phyloP scores from a whole-genome alignment of 2,329 filamentous ascomycete species.

The Myrmaecium sp. region DNA sequence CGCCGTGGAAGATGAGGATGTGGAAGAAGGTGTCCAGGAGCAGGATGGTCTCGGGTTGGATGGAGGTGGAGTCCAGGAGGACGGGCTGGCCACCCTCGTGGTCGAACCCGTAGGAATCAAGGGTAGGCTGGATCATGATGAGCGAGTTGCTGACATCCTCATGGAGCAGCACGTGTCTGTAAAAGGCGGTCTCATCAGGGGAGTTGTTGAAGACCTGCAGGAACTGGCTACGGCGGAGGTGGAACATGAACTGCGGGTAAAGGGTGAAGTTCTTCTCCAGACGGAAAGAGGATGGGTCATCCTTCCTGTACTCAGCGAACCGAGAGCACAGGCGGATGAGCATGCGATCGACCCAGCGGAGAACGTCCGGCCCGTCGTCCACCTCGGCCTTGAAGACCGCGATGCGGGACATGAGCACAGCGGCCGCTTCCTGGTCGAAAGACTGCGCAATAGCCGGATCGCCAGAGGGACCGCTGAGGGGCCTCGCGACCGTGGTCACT shows the following conservation, averaged over 20 bases:
- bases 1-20: constrained; percentile 96
- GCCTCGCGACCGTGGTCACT: constrained; percentile 83
- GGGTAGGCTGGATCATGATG: constrained; percentile 95
- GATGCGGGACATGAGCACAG: constrained; percentile 97
- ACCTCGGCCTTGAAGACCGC: constrained; percentile 98
- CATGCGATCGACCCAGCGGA: constrained; percentile 98
- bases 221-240: constrained; percentile 91
- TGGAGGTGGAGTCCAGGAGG: constrained; percentile 89
- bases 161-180: constrained; percentile 89
- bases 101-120: constrained; percentile 95
- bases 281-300: constrained; percentile 84
- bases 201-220: constrained; percentile 99
- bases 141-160: constrained; percentile 94
- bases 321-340: constrained; percentile 89
- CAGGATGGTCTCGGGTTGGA: constrained; percentile 83
- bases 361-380: constrained; percentile 93
- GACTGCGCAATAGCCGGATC: constrained; percentile 92
- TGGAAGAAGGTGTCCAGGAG: constrained; percentile 98
- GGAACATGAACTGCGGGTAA: constrained; percentile 99
- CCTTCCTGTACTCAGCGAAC: constrained; percentile 95
- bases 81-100: constrained; percentile 86
- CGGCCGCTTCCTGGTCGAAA: constrained; percentile 94
- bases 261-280: constrained; percentile 95
- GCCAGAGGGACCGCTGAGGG: constrained; percentile 80
- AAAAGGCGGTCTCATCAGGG: constrained; percentile 97